Conservation (phyloP, 169 alveolate genomes). For the Besnoitia besnoiti region DNA sequence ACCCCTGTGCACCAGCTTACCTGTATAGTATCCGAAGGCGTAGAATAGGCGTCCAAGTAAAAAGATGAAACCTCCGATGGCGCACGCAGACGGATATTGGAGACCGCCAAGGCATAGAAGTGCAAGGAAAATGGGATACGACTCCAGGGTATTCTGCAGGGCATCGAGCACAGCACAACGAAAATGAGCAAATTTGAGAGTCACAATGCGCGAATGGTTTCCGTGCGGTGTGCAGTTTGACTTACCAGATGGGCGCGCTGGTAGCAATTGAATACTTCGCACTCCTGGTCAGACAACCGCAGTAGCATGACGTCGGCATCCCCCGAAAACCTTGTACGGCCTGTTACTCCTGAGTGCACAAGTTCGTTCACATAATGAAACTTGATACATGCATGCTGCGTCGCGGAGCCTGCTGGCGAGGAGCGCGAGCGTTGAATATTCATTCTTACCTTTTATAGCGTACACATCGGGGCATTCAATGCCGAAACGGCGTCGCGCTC, state of each 20-base stretch:
- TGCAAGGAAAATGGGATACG: slow-evolving; percentile 12
- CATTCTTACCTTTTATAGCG: slow-evolving; percentile 38
- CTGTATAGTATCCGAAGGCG: slow-evolving; percentile 53
- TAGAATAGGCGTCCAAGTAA: slow-evolving; percentile 38
- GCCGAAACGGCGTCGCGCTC: slow-evolving; percentile 37
- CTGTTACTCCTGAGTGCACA: slow-evolving; percentile 27
- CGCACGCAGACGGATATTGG: slow-evolving; percentile 11
- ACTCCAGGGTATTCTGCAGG: slow-evolving; percentile 47
- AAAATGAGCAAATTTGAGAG: not conserved
- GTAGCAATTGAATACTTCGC: slow-evolving; percentile 54
- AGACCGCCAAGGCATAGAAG: slow-evolving; percentile 38
- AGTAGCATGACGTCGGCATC: slow-evolving; percentile 25
- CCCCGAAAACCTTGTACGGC: not conserved
- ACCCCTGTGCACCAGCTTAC: too few relatives aligned
- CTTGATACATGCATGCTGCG: too few relatives aligned
- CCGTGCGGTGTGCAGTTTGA: not conserved
- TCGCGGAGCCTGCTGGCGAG: not conserved
- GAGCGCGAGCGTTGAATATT: not conserved
- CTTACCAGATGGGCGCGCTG: slow-evolving; percentile 51
- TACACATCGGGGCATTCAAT: slow-evolving; percentile 37
- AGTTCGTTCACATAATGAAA: too few relatives aligned
- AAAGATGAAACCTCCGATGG: slow-evolving; percentile 41
- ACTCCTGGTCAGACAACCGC: slow-evolving; percentile 44
- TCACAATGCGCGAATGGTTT: not conserved
- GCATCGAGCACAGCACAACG: not conserved